Evolutionary conservation across 768 basidiomycete genomes (phyloP).

Genomic region (Panellus pusillus): DNA sequence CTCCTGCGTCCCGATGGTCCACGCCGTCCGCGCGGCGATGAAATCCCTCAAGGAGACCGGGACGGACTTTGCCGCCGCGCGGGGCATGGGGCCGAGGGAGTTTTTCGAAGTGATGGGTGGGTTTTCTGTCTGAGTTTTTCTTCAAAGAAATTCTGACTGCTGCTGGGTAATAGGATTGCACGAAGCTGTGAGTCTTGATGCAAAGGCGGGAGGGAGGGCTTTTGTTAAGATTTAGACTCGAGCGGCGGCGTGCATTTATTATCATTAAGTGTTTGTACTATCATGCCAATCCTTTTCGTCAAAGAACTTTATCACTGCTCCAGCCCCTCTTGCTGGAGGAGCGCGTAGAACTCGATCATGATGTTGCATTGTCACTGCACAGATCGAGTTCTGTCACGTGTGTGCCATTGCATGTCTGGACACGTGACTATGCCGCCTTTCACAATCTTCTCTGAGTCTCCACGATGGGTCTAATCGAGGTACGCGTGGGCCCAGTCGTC

Average conservation of each 20-base stretch:
- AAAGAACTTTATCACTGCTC: not conserved
- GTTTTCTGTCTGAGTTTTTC: conserved; percentile 9
- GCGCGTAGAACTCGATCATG: too few species aligned
- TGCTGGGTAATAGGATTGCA: not conserved
- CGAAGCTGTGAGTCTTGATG: conserved; percentile 8
- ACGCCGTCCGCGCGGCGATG: conserved; percentile 77
- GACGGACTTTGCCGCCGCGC: conserved; percentile 59
- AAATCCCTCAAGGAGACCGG: conserved; percentile 73
- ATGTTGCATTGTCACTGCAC: too few species aligned
- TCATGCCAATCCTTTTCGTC: too few species aligned
- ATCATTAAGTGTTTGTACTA: too few species aligned
- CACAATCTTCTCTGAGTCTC: not conserved
- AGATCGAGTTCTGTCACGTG: too few species aligned
- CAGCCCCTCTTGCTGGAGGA: conserved; percentile 1
- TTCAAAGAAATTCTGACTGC: not conserved
- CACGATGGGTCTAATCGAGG: conserved; percentile 58
- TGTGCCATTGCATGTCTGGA: too few species aligned
- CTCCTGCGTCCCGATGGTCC: conserved; percentile 74
- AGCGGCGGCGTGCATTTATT: too few species aligned
- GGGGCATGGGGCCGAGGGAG: conserved; percentile 74
- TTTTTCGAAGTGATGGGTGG: conserved; percentile 80
- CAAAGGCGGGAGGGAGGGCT: conserved; percentile 17
- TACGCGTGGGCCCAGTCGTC: conserved; percentile 19
- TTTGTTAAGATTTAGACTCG: not conserved
- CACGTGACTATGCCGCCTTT: too few species aligned